These are phyloP conservation scores for Colletotrichum tabaci DNA, from an alignment of 2,329 filamentous ascomycete species.

Conservation along the genomic window DNA sequence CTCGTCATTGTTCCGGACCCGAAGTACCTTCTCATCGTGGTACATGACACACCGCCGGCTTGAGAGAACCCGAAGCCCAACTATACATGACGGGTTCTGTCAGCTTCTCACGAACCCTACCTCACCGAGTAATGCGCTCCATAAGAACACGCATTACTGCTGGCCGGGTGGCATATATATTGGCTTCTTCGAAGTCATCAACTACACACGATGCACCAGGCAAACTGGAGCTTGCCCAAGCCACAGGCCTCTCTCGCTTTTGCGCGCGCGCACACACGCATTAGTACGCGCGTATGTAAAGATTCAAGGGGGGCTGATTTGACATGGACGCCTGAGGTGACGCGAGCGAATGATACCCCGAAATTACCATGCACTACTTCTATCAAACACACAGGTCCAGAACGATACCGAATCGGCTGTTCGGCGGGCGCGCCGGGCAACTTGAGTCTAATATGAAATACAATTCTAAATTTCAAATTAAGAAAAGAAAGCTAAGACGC, in stretches of 20 bases:
- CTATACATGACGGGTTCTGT: neutral
- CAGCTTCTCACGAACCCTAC: constrained; percentile 8
- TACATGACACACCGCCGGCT: constrained; percentile 84
- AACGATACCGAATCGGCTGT: constrained; percentile 28
- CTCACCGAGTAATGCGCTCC: constrained; percentile 1
- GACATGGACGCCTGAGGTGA: constrained; percentile 10
- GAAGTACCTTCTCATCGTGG: constrained; percentile 84
- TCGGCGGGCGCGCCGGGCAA: constrained; percentile 1
- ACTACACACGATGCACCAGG: neutral
- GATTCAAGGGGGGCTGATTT: constrained; percentile 1
- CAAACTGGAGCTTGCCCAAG: neutral
- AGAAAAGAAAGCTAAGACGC: neutral
- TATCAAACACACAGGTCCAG: constrained; percentile 7
- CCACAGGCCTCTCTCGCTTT: constrained; percentile 3
- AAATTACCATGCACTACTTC: constrained; percentile 26
- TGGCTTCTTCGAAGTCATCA: constrained; percentile 1
- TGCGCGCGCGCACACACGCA: neutral
- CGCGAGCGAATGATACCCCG: constrained; percentile 38
- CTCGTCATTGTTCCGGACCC: constrained; percentile 85
- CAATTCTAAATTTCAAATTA: constrained; percentile 8
- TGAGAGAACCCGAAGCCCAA: constrained; percentile 51
- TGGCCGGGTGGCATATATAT: constrained; percentile 2
- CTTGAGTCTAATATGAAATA: constrained; percentile 19
- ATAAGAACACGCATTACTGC: neutral
- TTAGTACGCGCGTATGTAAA: neutral